Conservation (phyloP, 164 flowering plant genomes). For the Litsea cubeba region DNA sequence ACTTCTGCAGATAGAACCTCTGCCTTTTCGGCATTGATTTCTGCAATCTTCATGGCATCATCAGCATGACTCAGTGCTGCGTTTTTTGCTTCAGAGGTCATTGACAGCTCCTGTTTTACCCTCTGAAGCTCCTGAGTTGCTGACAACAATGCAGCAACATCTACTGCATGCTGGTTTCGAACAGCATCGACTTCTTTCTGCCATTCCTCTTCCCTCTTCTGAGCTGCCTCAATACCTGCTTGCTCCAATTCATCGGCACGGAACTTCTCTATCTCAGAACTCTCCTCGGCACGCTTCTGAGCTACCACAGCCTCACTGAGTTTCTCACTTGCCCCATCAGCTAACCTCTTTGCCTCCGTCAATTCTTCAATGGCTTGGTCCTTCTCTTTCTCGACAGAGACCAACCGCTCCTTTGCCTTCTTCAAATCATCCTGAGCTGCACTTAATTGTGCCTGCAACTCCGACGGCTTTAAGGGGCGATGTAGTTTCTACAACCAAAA, state of each 20-base stretch:
- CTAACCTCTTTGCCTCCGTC: slow-evolving; percentile 63
- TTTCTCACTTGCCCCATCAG: slow-evolving; percentile 76
- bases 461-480: slow-evolving; percentile 52
- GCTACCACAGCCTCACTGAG: slow-evolving; percentile 75
- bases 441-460: slow-evolving; percentile 57
- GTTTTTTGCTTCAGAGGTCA: slow-evolving; percentile 68
- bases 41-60: slow-evolving; percentile 85
- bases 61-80: slow-evolving; percentile 82
- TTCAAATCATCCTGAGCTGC: slow-evolving; percentile 70
- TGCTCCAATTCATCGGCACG: slow-evolving; percentile 89
- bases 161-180: slow-evolving; percentile 68
- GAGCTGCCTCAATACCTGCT: slow-evolving; percentile 71
- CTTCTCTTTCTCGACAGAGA: slow-evolving; percentile 60
- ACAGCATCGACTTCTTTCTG: slow-evolving; percentile 65
- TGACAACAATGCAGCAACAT: slow-evolving; percentile 64
- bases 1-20: slow-evolving; percentile 68
- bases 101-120: slow-evolving; percentile 65
- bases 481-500: slow-evolving; percentile 50
- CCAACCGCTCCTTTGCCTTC: slow-evolving; percentile 69
- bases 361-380: slow-evolving; percentile 54
- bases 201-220: slow-evolving; percentile 79
- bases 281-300: slow-evolving; percentile 84
- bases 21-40: slow-evolving; percentile 71
- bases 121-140: slow-evolving; percentile 68
- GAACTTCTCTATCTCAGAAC: slow-evolving; percentile 89